A percentile compares a stretch with the other conserved stretches of the same genome.
These are phyloP conservation scores for Craterostigma plantagineum DNA, from an alignment of 257 asterid species.

Conservation along the genomic window DNA sequence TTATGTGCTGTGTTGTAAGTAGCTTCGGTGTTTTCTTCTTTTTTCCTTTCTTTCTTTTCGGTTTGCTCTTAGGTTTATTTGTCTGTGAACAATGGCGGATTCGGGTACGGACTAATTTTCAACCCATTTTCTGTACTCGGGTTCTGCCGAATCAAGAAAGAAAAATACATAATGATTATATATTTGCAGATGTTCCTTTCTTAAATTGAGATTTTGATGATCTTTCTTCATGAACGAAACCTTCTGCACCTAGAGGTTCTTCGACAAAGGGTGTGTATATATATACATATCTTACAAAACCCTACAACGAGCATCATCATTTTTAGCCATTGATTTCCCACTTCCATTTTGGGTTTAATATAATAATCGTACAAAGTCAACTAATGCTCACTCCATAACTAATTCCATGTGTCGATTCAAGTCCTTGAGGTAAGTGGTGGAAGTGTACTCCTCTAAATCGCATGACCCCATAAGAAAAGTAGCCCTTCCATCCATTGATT, in stretches of 20 bases:
- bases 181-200: too few relatives aligned
- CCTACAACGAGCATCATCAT: too few relatives aligned
- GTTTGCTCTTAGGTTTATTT: slow-evolving; percentile 8
- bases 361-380: too few relatives aligned
- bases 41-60: slow-evolving; percentile 4
- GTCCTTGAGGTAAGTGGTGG: slow-evolving; percentile 57
- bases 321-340: too few relatives aligned
- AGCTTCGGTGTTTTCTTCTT: slow-evolving; percentile 9
- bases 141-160: too few relatives aligned
- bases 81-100: slow-evolving; percentile 10
- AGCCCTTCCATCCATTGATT: slow-evolving; percentile 47
- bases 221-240: too few relatives aligned
- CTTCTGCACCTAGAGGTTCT: too few relatives aligned
- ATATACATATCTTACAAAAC: too few relatives aligned
- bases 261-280: too few relatives aligned
- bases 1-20: slow-evolving; percentile 19
- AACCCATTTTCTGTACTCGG: slow-evolving; percentile 26
- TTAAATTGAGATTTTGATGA: too few relatives aligned
- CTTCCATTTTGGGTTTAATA: too few relatives aligned
- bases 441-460: slow-evolving; percentile 62
- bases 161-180: too few relatives aligned
- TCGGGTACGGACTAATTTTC: slow-evolving; percentile 48
- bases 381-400: slow-evolving; percentile 47
- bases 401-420: slow-evolving; percentile 79
- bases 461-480: slow-evolving; percentile 37